These are phyloP conservation scores for Coemansia sp. DNA, from an alignment of 192 early-diverging fungal genomes.

Conservation along the genomic window DNA sequence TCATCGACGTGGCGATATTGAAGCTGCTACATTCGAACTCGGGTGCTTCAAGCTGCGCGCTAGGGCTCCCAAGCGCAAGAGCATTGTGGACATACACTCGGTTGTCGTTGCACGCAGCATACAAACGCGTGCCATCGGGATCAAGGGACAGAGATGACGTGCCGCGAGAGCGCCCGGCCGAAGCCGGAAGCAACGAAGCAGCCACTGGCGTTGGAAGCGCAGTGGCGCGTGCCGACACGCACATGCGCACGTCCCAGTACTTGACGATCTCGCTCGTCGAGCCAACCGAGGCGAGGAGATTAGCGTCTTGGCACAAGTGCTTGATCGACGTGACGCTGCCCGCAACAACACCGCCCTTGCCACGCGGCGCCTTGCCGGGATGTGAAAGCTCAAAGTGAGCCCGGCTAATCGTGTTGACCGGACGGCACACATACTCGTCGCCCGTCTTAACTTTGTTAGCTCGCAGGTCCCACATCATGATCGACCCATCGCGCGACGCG, in stretches of 20 bases:
- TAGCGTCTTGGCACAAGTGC: constrained; percentile 19
- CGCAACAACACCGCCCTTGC: constrained; percentile 6
- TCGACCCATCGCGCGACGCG: constrained; percentile 65
- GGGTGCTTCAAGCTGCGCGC: constrained; percentile 54
- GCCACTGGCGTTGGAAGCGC: constrained; percentile 42
- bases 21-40: constrained; percentile 62
- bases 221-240: constrained; percentile 30
- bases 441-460: constrained; percentile 39
- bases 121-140: constrained; percentile 61
- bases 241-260: constrained; percentile 76
- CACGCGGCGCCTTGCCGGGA: constrained; percentile 4
- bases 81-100: constrained; percentile 71
- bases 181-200: constrained; percentile 38
- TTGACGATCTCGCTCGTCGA: constrained; percentile 59
- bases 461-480: constrained; percentile 75
- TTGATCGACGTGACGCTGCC: constrained; percentile 28
- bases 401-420: constrained; percentile 20
- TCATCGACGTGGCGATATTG: constrained; percentile 63
- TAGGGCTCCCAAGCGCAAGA: constrained; percentile 43
- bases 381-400: constrained; percentile 27
- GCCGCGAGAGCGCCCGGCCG: constrained; percentile 39
- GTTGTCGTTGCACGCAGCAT: constrained; percentile 63
- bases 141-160: constrained; percentile 64
- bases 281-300: constrained; percentile 24
- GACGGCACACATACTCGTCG: constrained; percentile 20